Percentiles rank a stretch among this genome's conserved stretches.
phyloP scores from a whole-genome alignment of 2,329 filamentous ascomycete species.

The Aspergillus sp. region DNA sequence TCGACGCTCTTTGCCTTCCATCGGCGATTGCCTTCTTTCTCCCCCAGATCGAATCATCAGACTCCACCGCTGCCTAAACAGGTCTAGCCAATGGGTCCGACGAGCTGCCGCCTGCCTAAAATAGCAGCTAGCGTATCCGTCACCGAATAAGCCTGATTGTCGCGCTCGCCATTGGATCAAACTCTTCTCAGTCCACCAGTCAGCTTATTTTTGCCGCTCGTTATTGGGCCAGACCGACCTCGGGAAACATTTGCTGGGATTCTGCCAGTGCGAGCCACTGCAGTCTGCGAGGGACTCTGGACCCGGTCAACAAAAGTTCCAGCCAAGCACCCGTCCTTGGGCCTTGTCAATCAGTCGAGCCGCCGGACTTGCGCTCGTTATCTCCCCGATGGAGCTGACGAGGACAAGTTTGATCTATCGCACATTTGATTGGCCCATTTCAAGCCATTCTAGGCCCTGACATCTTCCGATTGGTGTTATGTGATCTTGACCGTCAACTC shows the following conservation, averaged over 20 bases:
- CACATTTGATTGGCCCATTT: slow-evolving; percentile 16
- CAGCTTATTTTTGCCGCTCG: slow-evolving; percentile 22
- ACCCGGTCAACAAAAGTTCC: background rate
- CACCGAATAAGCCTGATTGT: slow-evolving; percentile 35
- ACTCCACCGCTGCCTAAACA: slow-evolving; percentile 34
- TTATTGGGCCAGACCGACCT: slow-evolving; percentile 21
- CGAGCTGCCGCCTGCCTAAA: slow-evolving; percentile 29
- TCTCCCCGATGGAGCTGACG: slow-evolving; percentile 25
- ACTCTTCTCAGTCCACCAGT: slow-evolving; percentile 12
- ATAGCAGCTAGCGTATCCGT: slow-evolving; percentile 23
- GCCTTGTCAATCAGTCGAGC: background rate
- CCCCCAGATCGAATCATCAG: slow-evolving; percentile 35
- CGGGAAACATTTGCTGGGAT: slow-evolving; percentile 11
- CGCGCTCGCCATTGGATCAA: slow-evolving; percentile 27
- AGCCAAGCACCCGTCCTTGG: too few species aligned
- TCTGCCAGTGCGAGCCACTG: slow-evolving; percentile 2
- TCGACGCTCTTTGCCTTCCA: slow-evolving; percentile 9
- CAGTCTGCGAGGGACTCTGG: background rate
- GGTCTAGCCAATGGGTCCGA: slow-evolving; percentile 30
- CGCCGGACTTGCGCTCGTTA: slow-evolving; percentile 21
- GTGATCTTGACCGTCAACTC: background rate
- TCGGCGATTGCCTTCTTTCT: slow-evolving; percentile 17
- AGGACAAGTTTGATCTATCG: slow-evolving; percentile 24
- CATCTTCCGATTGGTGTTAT: slow-evolving; percentile 13
- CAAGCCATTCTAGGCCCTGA: slow-evolving; percentile 5